These are phyloP conservation scores for Cordyceps cicadae DNA, from an alignment of 2,329 filamentous ascomycete species.

Conservation along the genomic window DNA sequence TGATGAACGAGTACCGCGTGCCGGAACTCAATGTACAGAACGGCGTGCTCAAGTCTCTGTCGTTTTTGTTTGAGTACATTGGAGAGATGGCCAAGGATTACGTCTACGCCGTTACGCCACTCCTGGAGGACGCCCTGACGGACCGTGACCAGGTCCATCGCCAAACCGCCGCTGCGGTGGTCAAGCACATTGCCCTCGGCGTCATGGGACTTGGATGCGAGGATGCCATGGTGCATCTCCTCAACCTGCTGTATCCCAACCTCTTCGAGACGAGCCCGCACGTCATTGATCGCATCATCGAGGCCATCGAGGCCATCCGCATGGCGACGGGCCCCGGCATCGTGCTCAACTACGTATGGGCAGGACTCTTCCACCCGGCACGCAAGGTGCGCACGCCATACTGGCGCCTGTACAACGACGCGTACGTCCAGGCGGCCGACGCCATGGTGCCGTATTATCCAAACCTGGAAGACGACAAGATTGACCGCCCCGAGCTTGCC, in stretches of 20 bases:
- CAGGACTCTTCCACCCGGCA: constrained; percentile 92
- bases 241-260: constrained; percentile 94
- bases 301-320: constrained; percentile 91
- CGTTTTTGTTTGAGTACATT: constrained; percentile 98
- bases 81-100: constrained; percentile 99
- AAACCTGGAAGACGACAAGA: constrained; percentile 68
- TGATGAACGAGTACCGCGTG: constrained; percentile 99
- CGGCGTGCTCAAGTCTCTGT: constrained; percentile 91
- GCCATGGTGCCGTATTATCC: constrained; percentile 96
- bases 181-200: constrained; percentile 95
- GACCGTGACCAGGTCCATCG: constrained; percentile 97
- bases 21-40: constrained; percentile 98
- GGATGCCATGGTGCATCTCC: constrained; percentile 94
- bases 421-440: constrained; percentile 88
- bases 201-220: constrained; percentile 97
- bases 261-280: constrained; percentile 96
- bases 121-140: constrained; percentile 94
- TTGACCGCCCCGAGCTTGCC: constrained; percentile 71
- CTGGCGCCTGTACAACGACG: constrained; percentile 95
- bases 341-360: constrained; percentile 98
- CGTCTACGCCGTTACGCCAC: constrained; percentile 91
- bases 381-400: constrained; percentile 91
- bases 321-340: constrained; percentile 87
- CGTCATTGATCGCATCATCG: constrained; percentile 95
- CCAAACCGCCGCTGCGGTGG: constrained; percentile 90